Evolutionary conservation across 2,329 filamentous ascomycete species (phyloP).

Genomic region (Epicoccum nigrum): DNA sequence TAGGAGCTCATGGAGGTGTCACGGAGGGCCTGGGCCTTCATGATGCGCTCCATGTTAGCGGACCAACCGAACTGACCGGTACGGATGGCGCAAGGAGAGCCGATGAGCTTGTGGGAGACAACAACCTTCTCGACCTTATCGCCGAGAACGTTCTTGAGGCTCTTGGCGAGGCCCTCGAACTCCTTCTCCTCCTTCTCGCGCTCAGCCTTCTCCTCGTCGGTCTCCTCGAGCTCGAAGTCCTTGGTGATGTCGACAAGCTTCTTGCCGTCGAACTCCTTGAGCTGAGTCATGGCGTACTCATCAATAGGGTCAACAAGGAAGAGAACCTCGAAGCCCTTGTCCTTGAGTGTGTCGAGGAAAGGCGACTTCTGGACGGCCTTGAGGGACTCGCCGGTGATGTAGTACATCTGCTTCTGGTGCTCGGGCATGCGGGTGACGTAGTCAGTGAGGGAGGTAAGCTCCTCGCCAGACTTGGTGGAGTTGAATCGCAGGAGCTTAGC

Average conservation of each 20-base stretch:
- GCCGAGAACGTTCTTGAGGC: conserved; percentile 97
- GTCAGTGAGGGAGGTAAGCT: conserved; percentile 92
- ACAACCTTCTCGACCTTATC: conserved; percentile 99
- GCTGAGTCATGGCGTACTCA: conserved; percentile 98
- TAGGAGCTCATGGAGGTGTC: conserved; percentile 99
- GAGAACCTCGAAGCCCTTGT: conserved; percentile 99
- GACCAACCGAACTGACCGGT: conserved; percentile 99
- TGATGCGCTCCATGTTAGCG: conserved; percentile 99
- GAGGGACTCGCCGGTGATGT: conserved; percentile 99
- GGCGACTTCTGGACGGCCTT: conserved; percentile 98
- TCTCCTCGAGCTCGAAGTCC: conserved; percentile 99
- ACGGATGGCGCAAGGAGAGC: conserved; percentile 96
- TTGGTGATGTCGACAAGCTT: conserved; percentile 99
- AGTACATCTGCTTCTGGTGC: conserved; percentile 99
- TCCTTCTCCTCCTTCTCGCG: conserved; percentile 99
- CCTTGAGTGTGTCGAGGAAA: conserved; percentile 98
- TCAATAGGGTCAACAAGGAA: conserved; percentile 99
- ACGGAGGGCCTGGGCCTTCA: conserved; percentile 99
- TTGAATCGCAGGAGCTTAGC: conserved; percentile 99
- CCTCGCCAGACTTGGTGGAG: conserved; percentile 98
- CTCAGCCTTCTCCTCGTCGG: conserved; percentile 96
- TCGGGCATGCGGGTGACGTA: conserved; percentile 99
- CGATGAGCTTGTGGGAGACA: conserved; percentile 95
- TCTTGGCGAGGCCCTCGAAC: conserved; percentile 92
- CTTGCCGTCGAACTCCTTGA: conserved; percentile 99